These are phyloP conservation scores for Xerocomellus amylosporus DNA, from an alignment of 768 basidiomycete genomes.

Conservation along the genomic window DNA sequence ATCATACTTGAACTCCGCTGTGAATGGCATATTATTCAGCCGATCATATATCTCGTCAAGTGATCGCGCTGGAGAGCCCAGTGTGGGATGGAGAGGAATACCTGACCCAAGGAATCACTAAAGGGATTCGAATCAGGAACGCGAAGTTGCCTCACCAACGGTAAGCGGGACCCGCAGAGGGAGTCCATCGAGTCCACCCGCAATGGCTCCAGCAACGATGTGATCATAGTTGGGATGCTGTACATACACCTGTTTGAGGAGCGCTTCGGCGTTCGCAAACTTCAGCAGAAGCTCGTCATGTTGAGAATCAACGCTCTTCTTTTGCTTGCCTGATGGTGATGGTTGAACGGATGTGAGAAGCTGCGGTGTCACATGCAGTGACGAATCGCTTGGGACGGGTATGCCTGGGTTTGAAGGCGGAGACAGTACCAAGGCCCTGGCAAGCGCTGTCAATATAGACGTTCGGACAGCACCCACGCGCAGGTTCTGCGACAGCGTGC, in stretches of 20 bases:
- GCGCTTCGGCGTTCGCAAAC: constrained; percentile 56
- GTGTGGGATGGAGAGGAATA: constrained; percentile 79
- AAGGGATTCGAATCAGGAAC: constrained; percentile 6
- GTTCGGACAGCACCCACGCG: constrained; percentile 87
- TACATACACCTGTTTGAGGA: constrained; percentile 71
- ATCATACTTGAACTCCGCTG: constrained; percentile 90
- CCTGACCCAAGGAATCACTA: constrained; percentile 40
- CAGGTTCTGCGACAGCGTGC: constrained; percentile 70
- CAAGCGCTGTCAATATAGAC: constrained; percentile 76
- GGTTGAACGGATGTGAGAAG: constrained; percentile 20
- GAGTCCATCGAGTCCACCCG: constrained; percentile 59
- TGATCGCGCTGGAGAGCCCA: constrained; percentile 84
- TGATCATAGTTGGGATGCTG: constrained; percentile 76
- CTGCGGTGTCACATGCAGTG: constrained; percentile 27
- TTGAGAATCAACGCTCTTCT: constrained; percentile 29
- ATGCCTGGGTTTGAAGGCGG: constrained; percentile 33
- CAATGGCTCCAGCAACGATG: constrained; percentile 58
- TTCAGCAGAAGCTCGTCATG: constrained; percentile 39
- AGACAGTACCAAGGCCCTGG: constrained; percentile 71
- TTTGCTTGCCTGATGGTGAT: constrained; percentile 23
- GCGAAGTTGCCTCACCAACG: constrained; percentile 51
- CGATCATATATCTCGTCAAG: constrained; percentile 79
- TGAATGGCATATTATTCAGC: constrained; percentile 63
- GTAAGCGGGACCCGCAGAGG: constrained; percentile 59
- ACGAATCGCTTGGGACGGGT: constrained; percentile 21